Evolutionary conservation across 2,329 filamentous ascomycete species (phyloP), one percentile per base, ranked within the genome.

Genomic region (Orbilia blumenaviensis): DNA sequence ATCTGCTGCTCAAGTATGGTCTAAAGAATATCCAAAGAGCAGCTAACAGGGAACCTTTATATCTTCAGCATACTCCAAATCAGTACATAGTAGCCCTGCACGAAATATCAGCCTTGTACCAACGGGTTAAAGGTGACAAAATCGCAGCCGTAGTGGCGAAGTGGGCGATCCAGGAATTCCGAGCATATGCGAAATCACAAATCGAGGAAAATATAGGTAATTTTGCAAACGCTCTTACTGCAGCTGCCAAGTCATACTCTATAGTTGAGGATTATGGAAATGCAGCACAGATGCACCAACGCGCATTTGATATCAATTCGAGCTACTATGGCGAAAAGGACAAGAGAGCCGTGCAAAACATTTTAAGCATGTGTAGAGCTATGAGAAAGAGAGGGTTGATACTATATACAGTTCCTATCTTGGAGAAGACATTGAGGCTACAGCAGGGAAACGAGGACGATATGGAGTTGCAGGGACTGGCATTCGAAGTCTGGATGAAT

Each of bases 391-490:
- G 68, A 18, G 68, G 68, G 12, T 27, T 74, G 42, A 14, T 29
- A 2, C 42, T 74, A 23, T 62, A 74, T 25, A 27, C 29, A 1
- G 52, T 46, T 14, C 68, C 68, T 1, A 62, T 54, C 2, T 10
- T 74, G 10, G 68, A 74, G 16, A 74, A 38, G 25, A 25, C 66
- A 0, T 74, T 16, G 68, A 60, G 8, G 16, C 12, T 73, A 3
- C 27, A 7, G 10, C 7, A 21, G 9, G 29, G 52, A 12, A 16
- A 5, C 7, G 34, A 14, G 7, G 44, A 32, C 21, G 21, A 44
- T 9, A 34, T 3, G n/a, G 29, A 66, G 44, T 6, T 27, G 38
- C 14, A 52, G 38, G 16, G 23, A 14, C 36, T n/a, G 29, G 42
- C 27, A 44, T 72, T 46, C 38, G 61, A 61, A 7, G 6, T 66